phyloP scores from a whole-genome alignment of 768 basidiomycete species.

The Gyrodon lividus region DNA sequence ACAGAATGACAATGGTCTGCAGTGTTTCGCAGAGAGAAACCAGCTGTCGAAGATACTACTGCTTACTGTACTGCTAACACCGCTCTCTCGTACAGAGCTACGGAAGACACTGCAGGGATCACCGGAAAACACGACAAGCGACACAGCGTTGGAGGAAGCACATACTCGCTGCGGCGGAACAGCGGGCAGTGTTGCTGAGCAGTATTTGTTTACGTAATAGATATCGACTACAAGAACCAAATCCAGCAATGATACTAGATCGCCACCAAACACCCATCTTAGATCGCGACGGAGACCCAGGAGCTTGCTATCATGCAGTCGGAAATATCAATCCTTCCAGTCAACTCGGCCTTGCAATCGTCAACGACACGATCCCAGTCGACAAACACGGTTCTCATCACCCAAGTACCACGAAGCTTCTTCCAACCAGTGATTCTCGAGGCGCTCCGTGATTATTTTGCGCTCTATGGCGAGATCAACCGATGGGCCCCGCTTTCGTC shows the following conservation, averaged over 20 bases:
- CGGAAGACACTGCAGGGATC: conserved; percentile 10
- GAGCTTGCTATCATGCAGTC: conserved; percentile 21
- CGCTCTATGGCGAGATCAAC: conserved; percentile 75
- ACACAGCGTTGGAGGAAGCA: conserved; percentile 21
- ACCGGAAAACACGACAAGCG: conserved; percentile 4
- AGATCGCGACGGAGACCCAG: not conserved
- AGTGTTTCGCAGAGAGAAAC: conserved; percentile 14
- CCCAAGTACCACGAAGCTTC: conserved; percentile 72
- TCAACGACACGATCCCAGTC: conserved; percentile 10
- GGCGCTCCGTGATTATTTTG: conserved; percentile 71
- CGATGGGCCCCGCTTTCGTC: conserved; percentile 86
- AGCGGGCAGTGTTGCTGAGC: not conserved
- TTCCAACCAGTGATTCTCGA: conserved; percentile 71
- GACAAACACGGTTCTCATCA: conserved; percentile 87
- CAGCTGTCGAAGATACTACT: not conserved
- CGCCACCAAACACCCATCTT: conserved; percentile 2
- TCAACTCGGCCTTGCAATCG: not conserved
- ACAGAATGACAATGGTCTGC: no score
- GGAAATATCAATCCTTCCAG: conserved; percentile 26
- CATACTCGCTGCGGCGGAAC: not conserved
- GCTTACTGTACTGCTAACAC: conserved; percentile 7
- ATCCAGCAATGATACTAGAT: conserved; percentile 12
- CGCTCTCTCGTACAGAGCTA: conserved; percentile 3
- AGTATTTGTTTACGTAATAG: conserved; percentile 22
- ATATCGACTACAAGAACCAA: not conserved